A percentile compares a stretch with the other conserved stretches of the same genome.
Evolutionary conservation across 352 stramenopile genomes (phyloP).

Genomic region (Paralagenidium karlingii): DNA sequence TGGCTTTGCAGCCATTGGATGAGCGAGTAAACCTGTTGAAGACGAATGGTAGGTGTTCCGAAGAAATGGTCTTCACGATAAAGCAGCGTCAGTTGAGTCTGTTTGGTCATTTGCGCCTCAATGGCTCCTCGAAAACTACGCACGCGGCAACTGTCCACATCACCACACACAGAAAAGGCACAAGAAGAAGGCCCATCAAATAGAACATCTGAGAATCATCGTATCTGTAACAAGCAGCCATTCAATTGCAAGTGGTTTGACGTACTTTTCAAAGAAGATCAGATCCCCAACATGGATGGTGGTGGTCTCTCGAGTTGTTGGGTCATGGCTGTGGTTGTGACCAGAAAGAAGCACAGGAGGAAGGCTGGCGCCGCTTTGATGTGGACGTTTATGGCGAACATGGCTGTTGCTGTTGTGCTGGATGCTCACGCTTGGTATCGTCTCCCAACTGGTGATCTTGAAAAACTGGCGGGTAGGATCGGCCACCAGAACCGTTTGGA

Average conservation of each 20-base stretch:
- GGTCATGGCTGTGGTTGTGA: too few relatives aligned
- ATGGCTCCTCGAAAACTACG: slow-evolving; percentile 31
- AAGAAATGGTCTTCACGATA: slow-evolving; percentile 46
- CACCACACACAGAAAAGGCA: too few relatives aligned
- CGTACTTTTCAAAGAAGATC: slow-evolving; percentile 29
- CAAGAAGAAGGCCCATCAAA: too few relatives aligned
- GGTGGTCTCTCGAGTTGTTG: too few relatives aligned
- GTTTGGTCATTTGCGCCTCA: slow-evolving; percentile 31
- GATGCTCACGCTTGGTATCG: too few relatives aligned
- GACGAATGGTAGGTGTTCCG: slow-evolving; percentile 26
- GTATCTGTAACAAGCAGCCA: not conserved
- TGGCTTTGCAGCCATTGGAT: slow-evolving; percentile 58
- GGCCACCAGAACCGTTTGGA: too few relatives aligned
- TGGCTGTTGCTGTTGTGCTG: too few relatives aligned
- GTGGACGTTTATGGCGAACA: too few relatives aligned
- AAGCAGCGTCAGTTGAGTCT: slow-evolving; percentile 25
- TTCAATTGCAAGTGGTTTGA: not conserved
- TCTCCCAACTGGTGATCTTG: slow-evolving; percentile 37
- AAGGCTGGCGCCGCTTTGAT: too few relatives aligned
- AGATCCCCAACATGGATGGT: slow-evolving; percentile 35
- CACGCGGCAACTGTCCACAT: slow-evolving; percentile 10
- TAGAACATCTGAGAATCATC: too few relatives aligned
- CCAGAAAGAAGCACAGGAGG: too few relatives aligned
- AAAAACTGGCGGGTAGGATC: slow-evolving; percentile 34
- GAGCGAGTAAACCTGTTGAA: slow-evolving; percentile 46